Conservation (phyloP, 345 rosid genomes). For the Kernera saxatilis region DNA sequence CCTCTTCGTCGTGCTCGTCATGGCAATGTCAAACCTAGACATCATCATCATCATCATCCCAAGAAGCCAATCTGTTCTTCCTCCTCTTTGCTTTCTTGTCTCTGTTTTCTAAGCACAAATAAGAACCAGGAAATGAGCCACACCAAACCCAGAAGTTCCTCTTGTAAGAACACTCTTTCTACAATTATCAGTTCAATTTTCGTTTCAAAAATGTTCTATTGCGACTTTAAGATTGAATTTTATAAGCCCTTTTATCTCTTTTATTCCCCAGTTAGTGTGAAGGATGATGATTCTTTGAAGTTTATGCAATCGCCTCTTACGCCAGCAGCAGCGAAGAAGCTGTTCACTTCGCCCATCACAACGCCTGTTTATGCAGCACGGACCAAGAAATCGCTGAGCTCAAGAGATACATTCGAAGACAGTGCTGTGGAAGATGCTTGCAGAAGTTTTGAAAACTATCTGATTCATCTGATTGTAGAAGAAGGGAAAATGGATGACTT, state of each 20-base stretch:
- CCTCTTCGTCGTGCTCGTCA: slow-evolving; percentile 26
- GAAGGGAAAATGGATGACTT: slow-evolving; percentile 72
- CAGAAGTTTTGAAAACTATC: slow-evolving; percentile 76
- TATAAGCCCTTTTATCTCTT: background rate
- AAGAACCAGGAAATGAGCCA: slow-evolving; percentile 33
- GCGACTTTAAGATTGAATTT: background rate
- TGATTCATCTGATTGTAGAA: slow-evolving; percentile 73
- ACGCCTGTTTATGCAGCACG: slow-evolving; percentile 39
- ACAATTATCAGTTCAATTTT: background rate
- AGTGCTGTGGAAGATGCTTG: slow-evolving; percentile 68
- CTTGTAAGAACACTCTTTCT: slow-evolving; percentile 25
- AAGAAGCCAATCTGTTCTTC: slow-evolving; percentile 16
- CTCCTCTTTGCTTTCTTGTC: slow-evolving; percentile 15
- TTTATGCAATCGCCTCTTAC: slow-evolving; percentile 46
- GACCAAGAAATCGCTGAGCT: slow-evolving; percentile 15
- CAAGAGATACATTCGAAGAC: slow-evolving; percentile 22
- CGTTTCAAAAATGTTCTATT: background rate
- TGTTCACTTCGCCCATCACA: slow-evolving; percentile 45
- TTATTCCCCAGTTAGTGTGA: slow-evolving; percentile 15
- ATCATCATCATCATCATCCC: slow-evolving; percentile 13
- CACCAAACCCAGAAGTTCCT: slow-evolving; percentile 27
- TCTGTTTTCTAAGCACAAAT: slow-evolving; percentile 20
- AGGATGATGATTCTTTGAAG: slow-evolving; percentile 19
- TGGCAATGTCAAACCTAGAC: slow-evolving; percentile 18
- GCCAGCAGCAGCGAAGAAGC: slow-evolving; percentile 47